Evolutionary conservation across 768 basidiomycete genomes (phyloP).

Genomic region (Boletus subparvulus): DNA sequence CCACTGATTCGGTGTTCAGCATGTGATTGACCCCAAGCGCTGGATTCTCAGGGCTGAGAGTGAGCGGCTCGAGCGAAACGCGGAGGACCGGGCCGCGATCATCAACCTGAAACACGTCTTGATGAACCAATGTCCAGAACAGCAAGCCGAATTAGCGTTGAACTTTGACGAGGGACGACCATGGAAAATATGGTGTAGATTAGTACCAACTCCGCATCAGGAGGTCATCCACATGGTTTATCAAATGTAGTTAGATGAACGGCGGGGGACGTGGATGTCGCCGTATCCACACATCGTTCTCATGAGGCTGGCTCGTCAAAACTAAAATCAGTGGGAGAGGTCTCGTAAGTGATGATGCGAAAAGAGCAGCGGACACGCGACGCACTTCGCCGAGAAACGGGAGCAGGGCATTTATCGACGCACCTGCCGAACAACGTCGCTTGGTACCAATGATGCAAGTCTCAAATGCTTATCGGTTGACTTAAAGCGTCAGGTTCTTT

Average conservation of each 20-base stretch:
- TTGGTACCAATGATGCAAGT: neutral
- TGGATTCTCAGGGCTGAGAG: neutral
- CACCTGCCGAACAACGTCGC: neutral
- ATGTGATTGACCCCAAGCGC: constrained; percentile 11
- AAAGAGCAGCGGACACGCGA: neutral
- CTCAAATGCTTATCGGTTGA: neutral
- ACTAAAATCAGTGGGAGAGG: constrained; percentile 16
- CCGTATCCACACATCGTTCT: constrained; percentile 7
- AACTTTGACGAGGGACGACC: neutral
- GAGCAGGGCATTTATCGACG: neutral
- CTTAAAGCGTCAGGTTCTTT: neutral
- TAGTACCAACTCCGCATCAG: constrained; percentile 1
- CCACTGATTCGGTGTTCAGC: neutral
- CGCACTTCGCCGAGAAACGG: neutral
- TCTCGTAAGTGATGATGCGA: constrained; percentile 20
- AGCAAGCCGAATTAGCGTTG: neutral
- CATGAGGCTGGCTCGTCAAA: constrained; percentile 20
- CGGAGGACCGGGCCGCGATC: neutral
- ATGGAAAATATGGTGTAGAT: neutral
- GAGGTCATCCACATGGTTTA: neutral
- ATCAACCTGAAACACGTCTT: neutral
- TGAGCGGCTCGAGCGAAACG: neutral
- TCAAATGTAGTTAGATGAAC: constrained; percentile 24
- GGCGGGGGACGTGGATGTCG: neutral
- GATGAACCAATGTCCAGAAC: neutral